Evolutionary conservation across 208 protist genomes (phyloP), one percentile per base, ranked within the genome.

Genomic region (Leptomonas seymouri): DNA sequence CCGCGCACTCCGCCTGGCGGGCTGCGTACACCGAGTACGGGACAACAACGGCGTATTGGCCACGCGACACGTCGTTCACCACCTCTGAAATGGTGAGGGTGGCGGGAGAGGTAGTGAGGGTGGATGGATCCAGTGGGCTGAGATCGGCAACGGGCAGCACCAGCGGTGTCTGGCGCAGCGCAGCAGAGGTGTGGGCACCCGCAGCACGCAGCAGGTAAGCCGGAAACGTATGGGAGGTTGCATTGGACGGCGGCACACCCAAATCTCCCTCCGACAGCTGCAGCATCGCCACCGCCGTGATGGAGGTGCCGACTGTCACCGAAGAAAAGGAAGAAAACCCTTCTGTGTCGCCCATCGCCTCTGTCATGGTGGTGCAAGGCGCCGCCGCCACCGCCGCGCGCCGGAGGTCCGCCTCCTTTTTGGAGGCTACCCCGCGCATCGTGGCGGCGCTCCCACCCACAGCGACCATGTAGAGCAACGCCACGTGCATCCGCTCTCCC

Each of bases 401-500:
- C 39, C 82, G 77, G 63, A 93, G 72, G 51, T 95, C 86, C 1
- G 78, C 65, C 15, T 92, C 86, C 42, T 70, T 75, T 57, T 90
- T 90, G 30, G 89, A 93, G 9, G 85, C 89, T 34, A 91, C 67
- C 30, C 78, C 70, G 20, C 78, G 82, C 62, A 90, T 65, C 5
- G 89, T 82, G 20, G 89, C 89, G 9, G 63, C 69, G 64, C 89
- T 95, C 21, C 72, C 84, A 44, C 81, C 89, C 12, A 95, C 77
- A 8, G 86, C 70, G 3, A 85, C 76, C 45, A 80, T 82, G 59
- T 91, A 95, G 28, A 95, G 71, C 60, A 93, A 54, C 21, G 78
- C 74, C 28, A 89, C 89, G 31, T 78, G 81, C 85, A 95, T 89
- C 25, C 80, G 73, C 64, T 95, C 89, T 27, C 86, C 86, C 11